These are phyloP conservation scores for Camellia lanceoleosa DNA, from an alignment of 148 eudicot species.

Conservation along the genomic window DNA sequence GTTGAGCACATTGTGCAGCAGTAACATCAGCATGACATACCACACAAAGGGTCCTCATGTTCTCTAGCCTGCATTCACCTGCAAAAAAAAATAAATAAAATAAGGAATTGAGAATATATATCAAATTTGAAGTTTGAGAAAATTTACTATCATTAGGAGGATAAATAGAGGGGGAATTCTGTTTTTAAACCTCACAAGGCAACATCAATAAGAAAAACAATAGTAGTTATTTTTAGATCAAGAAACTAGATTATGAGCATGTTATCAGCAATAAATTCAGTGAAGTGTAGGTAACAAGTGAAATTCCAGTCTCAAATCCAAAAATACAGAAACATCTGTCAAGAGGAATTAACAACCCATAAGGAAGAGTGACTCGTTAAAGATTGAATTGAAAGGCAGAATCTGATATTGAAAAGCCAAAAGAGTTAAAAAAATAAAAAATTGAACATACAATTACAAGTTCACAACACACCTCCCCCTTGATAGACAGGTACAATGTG, in stretches of 20 bases:
- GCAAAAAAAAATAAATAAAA: conserved; percentile 11
- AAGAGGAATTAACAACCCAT: not conserved
- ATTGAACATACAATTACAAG: not conserved
- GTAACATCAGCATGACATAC: conserved; percentile 95
- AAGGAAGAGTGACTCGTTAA: conserved; percentile 3
- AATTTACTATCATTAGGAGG: not conserved
- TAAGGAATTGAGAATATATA: not conserved
- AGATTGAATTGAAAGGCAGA: not conserved
- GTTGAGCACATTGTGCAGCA: conserved; percentile 64
- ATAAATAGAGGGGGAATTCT: not conserved
- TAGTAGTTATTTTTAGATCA: not conserved
- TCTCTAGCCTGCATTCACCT: conserved; percentile 94
- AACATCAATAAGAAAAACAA: not conserved
- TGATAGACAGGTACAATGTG: conserved; percentile 78
- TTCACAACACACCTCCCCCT: conserved; percentile 71
- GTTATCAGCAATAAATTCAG: not conserved
- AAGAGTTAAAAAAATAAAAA: not conserved
- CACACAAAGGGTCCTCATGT: conserved; percentile 92
- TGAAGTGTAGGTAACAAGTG: not conserved
- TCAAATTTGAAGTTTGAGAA: not conserved
- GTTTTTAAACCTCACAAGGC: not conserved
- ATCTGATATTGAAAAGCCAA: not conserved
- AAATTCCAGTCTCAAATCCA: not conserved
- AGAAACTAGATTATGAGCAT: not conserved
- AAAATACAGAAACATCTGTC: not conserved